Evolutionary conservation across 2,329 filamentous ascomycete genomes (phyloP).

Genomic region (Beauveria australis): DNA sequence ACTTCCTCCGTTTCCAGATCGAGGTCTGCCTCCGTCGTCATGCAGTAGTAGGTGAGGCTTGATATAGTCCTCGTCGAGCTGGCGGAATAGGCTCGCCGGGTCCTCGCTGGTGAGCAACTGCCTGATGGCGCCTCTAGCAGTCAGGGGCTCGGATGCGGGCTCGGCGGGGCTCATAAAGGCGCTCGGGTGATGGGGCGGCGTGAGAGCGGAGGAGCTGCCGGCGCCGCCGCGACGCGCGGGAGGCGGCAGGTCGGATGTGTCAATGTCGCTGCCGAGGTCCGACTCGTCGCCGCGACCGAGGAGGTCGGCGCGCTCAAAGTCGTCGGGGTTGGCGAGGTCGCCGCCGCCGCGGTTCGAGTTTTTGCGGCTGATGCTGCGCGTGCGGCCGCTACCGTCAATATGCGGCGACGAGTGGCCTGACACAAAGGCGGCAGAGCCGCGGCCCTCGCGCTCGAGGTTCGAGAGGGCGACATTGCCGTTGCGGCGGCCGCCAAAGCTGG

Average conservation of each 20-base stretch:
- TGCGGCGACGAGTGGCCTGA: conserved; percentile 46
- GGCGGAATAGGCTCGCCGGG: conserved; percentile 80
- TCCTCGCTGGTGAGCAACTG: conserved; percentile 81
- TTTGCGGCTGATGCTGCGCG: conserved; percentile 45
- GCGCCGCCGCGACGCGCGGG: conserved; percentile 33
- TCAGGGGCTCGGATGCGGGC: conserved; percentile 40
- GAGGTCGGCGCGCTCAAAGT: conserved; percentile 49
- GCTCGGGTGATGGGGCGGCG: conserved; percentile 20
- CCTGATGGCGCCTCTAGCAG: conserved; percentile 66
- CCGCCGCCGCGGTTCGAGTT: conserved; percentile 25
- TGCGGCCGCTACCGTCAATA: conserved; percentile 26
- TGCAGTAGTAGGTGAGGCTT: conserved; percentile 86
- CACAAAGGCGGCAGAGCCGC: conserved; percentile 39
- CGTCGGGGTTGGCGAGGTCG: conserved; percentile 27
- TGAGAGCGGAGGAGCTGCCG: conserved; percentile 17
- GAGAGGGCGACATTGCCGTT: conserved; percentile 54
- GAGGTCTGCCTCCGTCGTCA: conserved; percentile 24
- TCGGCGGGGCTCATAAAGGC: conserved; percentile 23
- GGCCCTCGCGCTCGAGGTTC: conserved; percentile 33
- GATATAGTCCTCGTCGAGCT: conserved; percentile 92
- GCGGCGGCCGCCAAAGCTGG: conserved; percentile 64
- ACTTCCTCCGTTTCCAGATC: conserved; percentile 18
- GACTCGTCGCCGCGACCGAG: conserved; percentile 46
- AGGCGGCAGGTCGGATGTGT: conserved; percentile 58
- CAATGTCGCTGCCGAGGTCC: conserved; percentile 56